Evolutionary conservation across 805 yeast genomes (phyloP), one percentile per base, ranked within the genome.

Genomic region (Starmerella powellii): DNA sequence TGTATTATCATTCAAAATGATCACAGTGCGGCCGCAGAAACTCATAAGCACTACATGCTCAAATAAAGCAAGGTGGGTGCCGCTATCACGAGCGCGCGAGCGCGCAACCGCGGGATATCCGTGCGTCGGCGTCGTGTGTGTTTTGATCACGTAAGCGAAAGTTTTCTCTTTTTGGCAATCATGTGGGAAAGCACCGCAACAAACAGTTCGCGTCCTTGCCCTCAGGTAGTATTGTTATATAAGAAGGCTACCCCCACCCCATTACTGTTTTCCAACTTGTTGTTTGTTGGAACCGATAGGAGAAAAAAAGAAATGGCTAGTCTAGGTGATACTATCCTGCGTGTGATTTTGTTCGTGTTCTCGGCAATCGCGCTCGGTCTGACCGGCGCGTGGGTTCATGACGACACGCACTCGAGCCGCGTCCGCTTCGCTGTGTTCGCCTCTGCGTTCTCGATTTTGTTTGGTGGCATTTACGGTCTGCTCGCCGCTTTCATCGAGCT

Each of bases 381-480:
- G 57, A 74, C 91, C 51, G 95, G 86, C 53, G 80, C 91, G n/a
- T 74, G 88, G 56, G 62, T 60, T 33, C 82, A 83, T 47, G 76
- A 73, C 57, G 58, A 59, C 54, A 68, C 73, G 60, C 30, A 50
- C 32, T 65, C 63, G 54, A 78, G 94, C 37, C 91, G 91, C 65
- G 93, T 91, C 51, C 86, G 85, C 70, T 86, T 81, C 63, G 80
- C 64, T 50, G 75, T 91, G 45, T 91, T 91, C 61, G 76, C 95
- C 30, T 77, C 93, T 33, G 84, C 88, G 30, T 91, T 81, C 64
- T 95, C 84, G 53, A 53, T 91, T 23, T 72, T 85, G 48, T 76
- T 88, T 42, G 83, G 91, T 34, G 71, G 84, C 27, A 60, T 91
- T 56, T 85, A 82, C 61, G 94, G 94, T 47, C 44, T 54, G n/a